Base-by-base conservation (phyloP, 2,329 filamentous ascomycete species). In the Colletotrichum simmondsii region DNA sequence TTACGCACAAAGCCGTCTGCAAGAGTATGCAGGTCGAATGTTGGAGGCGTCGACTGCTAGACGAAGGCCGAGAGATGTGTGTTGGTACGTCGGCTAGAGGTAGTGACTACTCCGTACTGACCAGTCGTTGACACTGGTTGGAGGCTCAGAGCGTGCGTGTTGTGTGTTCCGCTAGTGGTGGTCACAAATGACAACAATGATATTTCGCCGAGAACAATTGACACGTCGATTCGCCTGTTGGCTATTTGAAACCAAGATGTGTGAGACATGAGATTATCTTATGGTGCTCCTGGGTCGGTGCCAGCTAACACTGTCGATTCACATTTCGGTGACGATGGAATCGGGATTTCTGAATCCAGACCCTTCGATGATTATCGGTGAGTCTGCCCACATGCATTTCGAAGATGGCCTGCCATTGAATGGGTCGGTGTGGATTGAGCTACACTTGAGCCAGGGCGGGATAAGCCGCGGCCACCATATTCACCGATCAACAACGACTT, bases 181-280 rank as follows among this genome's bases (percentile, higher is more conserved):
- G 66, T 65, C 54, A 57, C 16, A 70, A 69, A 61, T 70, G 70
- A 65, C 60, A 52, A 52, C 26, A 61, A 65, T 65, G 70, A 16
- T 11, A 56, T 49, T 49, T 62, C 56, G 66, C 26, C 49, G 54
- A 56, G 26, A 12, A 52, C 28, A 67, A 62, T 53, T 53, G 69
- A 58, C 53, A 72, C 53, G 35, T 61, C 68, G 60, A 30, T 67
- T 66, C 52, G 56, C 63, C 56, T 61, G 35, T n/a, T 26, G 49
- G 32, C 54, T 35, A 61, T 56, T 52, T 72, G 66, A 72, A 69
- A 72, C 70, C n/a, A n/a, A 54, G 46, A 19, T 26, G 49, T 46
- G 46, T 61, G 66, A 72, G 62, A 65, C 54, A 62, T n/a, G 26
- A 37, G 46, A 61, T 72, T 65, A 19, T 24, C 60, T 37, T 58